Evolutionary conservation across 345 rosid species (phyloP).

Genomic region (Pelargonium nanum): DNA sequence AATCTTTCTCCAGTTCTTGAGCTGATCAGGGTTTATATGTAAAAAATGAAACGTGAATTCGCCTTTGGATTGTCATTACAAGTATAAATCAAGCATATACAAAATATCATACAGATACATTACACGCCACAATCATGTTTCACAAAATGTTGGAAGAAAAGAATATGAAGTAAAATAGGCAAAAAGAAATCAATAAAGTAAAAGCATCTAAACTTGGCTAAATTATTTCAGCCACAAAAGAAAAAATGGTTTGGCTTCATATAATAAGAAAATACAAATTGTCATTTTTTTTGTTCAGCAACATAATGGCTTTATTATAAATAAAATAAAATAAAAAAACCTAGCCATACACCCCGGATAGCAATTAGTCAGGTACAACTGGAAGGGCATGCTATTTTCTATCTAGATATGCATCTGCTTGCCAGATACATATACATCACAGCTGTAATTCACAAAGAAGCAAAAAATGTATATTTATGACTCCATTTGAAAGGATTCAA

Average conservation of each 20-base stretch:
- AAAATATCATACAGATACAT: too few relatives aligned
- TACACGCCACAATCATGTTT: too few relatives aligned
- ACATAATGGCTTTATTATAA: too few relatives aligned
- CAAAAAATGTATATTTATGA: too few relatives aligned
- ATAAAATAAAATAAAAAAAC: too few relatives aligned
- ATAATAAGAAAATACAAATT: not conserved
- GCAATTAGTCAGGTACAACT: not conserved
- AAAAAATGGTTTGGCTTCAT: not conserved
- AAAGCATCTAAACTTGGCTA: not conserved
- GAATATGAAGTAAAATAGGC: too few relatives aligned
- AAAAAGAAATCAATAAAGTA: too few relatives aligned
- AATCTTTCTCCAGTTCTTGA: slow-evolving; percentile 95
- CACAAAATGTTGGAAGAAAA: not conserved
- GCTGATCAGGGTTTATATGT: slow-evolving; percentile 33
- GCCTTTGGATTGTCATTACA: not conserved
- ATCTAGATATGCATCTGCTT: not conserved
- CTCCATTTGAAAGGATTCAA: too few relatives aligned
- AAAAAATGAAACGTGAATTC: not conserved
- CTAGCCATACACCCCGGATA: not conserved
- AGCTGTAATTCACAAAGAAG: not conserved
- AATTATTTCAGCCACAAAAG: not conserved
- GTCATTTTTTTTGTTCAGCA: not conserved
- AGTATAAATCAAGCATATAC: not conserved
- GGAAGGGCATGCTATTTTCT: not conserved
- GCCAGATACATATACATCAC: not conserved